Base-by-base conservation (phyloP, 2,329 filamentous ascomycete genomes). In the Ophiostoma sp. region DNA sequence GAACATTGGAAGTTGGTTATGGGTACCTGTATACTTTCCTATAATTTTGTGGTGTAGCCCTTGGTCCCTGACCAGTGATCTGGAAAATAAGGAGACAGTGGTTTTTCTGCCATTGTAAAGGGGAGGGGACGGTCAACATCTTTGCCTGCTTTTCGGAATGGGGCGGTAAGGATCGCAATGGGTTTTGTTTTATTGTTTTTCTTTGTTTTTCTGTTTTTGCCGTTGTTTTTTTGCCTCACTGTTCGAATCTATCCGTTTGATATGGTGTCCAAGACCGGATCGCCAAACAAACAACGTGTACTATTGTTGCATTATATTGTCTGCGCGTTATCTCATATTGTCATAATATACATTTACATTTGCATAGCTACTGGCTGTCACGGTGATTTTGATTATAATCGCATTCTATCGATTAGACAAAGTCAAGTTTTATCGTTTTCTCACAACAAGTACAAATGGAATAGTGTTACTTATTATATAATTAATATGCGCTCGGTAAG, bases 271-370 rank as follows among this genome's bases (percentile, higher is more conserved):
- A 68, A 62, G 62, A 71, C 68, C 73, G 36, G 69, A 33, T 23
- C 54, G 3, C 68, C 48, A 33, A 68, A 67, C 68, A 74, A 77
- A 76, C 79, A 79, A 80, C 79, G 79, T 83, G 83, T 85, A 85
- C 80, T 84, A 82, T 83, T 84, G 79, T 83, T 78, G 79, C 79
- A 81, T 80, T 79, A 41, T 44, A 41, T 44, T 41, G 62, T 67
- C 7, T 69, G 35, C 79, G 77, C 70, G 52, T 64, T 66, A 57
- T 67, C 48, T 70, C 66, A 62, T 64, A 68, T 70, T 70, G 70
- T 69, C 48, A 27, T 54, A 57, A 60, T 41, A 20, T 39, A 68
- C 64, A 69, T 31, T 60, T 13, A 48, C 44, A 20, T 67, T 67
- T 67, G 20, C 65, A 48, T 68, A 62, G 57, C 57, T 6, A 33